Evolutionary conservation across 2,329 filamentous ascomycete genomes (phyloP), one percentile per base, ranked within the genome.

Genomic region (Penicillium sp.): DNA sequence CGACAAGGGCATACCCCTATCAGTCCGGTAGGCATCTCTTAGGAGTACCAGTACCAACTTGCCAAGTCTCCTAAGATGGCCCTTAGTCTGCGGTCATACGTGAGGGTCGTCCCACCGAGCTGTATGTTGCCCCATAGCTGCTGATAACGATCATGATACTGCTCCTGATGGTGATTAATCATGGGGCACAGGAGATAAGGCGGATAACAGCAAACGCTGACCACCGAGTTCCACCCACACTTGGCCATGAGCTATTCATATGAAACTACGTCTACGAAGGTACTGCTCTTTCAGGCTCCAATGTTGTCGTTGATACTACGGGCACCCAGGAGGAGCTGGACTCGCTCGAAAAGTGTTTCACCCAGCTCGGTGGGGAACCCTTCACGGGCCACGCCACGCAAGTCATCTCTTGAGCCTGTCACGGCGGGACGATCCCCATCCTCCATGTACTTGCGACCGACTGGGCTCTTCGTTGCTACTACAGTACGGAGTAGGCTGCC

Each of bases 351-450:
- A 35, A 18, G 31, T 49, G 49, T 51, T 39, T 51, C 35, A 51
- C n/a, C 7, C n/a, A 11, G 10, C 27, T 22, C n/a, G 7, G 44
- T 47, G 46, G 46, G 46, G 31, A 35, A 33, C 46, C 27, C 31
- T 35, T 49, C 46, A 49, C 46, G 31, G 16, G 27, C 46, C 16
- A 49, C 24, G 44, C 44, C 44, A 33, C 46, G 31, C 46, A 49
- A 49, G 46, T 49, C 27, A 59, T 61, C 55, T 60, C 52, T 59
- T 59, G 58, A 58, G 55, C 24, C 55, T 61, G 58, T 57, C 60
- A 64, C 14, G 54, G 55, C 53, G 57, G 56, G 46, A 61, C 44
- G 58, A 63, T 60, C 55, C 54, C 31, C 43, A 56, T 50, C 43
- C 43, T 50, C 16, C 50, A 5, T 22, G 43, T 31, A 10, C 22